These are phyloP conservation scores for Ascochyta viciae-villosae DNA, from an alignment of 2,329 filamentous ascomycete genomes.

Conservation along the genomic window DNA sequence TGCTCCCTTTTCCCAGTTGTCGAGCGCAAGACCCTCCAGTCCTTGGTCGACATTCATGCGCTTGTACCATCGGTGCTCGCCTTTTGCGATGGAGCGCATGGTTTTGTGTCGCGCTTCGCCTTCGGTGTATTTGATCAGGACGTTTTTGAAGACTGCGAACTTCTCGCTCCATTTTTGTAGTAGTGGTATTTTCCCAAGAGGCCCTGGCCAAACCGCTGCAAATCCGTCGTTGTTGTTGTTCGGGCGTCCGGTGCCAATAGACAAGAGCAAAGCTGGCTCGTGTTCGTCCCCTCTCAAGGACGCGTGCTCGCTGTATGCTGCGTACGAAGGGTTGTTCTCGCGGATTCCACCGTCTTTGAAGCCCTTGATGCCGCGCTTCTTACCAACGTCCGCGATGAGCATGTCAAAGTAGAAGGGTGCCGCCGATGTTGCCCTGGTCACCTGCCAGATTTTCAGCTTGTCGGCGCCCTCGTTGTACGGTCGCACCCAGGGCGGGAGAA, in stretches of 20 bases:
- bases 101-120: slow-evolving; percentile 57
- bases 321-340: slow-evolving; percentile 59
- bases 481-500: slow-evolving; percentile 55
- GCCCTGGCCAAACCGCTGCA: slow-evolving; percentile 54
- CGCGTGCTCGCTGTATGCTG: slow-evolving; percentile 57
- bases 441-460: slow-evolving; percentile 58
- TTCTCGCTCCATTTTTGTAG: slow-evolving; percentile 57
- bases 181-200: slow-evolving; percentile 51
- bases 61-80: slow-evolving; percentile 60
- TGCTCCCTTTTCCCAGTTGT: slow-evolving; percentile 55
- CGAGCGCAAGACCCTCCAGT: slow-evolving; percentile 55
- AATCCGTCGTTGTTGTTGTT: slow-evolving; percentile 56
- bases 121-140: slow-evolving; percentile 61
- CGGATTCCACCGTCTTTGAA: slow-evolving; percentile 61
- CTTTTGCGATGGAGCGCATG: slow-evolving; percentile 55
- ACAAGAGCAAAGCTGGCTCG: slow-evolving; percentile 55
- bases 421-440: slow-evolving; percentile 60
- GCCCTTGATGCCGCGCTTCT: slow-evolving; percentile 44
- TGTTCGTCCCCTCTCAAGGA: slow-evolving; percentile 53
- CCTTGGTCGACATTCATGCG: slow-evolving; percentile 56
- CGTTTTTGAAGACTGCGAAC: slow-evolving; percentile 57
- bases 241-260: slow-evolving; percentile 56
- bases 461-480: slow-evolving; percentile 58
- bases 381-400: slow-evolving; percentile 52
- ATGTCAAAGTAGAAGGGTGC: slow-evolving; percentile 62